Evolutionary conservation across 176 grass and related monocot genomes (phyloP).

Genomic region (Stipa capillata): DNA sequence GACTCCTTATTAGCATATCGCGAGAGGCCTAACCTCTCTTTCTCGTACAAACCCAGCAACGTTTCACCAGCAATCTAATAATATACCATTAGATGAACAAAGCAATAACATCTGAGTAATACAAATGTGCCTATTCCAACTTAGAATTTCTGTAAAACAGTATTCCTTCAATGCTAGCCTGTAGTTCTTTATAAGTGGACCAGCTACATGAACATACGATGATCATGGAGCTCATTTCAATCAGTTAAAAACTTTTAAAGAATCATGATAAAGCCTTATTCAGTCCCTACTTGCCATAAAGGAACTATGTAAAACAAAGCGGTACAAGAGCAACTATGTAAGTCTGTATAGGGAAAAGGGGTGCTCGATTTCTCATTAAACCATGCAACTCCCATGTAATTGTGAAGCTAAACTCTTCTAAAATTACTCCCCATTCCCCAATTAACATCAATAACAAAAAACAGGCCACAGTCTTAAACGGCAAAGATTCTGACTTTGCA

Average conservation of each 20-base stretch:
- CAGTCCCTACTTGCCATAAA: too few species aligned
- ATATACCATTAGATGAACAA: background rate
- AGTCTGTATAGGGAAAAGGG: background rate
- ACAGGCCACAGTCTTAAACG: background rate
- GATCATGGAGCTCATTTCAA: too few species aligned
- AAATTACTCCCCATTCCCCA: background rate
- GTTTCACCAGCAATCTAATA: conserved; percentile 47
- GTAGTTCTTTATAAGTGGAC: too few species aligned
- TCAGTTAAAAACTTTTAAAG: background rate
- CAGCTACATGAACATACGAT: too few species aligned
- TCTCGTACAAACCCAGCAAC: conserved; percentile 34
- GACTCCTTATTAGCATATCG: conserved; percentile 18
- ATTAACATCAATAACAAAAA: background rate
- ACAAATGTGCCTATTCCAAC: background rate
- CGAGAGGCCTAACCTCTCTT: conserved; percentile 36
- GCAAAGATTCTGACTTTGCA: background rate
- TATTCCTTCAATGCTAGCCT: background rate
- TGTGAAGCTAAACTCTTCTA: background rate
- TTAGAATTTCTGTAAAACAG: background rate
- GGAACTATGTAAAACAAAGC: background rate
- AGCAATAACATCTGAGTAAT: background rate
- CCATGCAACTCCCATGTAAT: background rate
- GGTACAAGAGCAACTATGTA: background rate
- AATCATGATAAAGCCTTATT: background rate
- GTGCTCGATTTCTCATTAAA: background rate